Base-by-base conservation (phyloP, 75 land plant species). In the Adiantum capillusveneris region DNA sequence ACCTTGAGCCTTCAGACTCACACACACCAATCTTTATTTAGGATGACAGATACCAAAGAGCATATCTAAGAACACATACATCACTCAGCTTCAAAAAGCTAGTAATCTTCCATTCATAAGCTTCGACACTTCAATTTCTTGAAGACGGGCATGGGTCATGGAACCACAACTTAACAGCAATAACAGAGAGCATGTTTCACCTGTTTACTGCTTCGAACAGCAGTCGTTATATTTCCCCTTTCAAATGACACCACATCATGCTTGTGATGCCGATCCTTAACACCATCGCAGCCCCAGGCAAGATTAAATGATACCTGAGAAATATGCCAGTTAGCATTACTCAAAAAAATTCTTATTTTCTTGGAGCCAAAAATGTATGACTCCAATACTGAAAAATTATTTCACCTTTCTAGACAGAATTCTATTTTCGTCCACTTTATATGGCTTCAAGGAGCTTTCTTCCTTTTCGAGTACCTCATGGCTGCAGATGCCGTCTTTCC, bases 211-310 rank as follows among this genome's bases (percentile, higher is more conserved):
- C 83, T 86, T 56, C 96, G 86, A 24, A 76, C 80, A 58, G 78
- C 83, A 30, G 96, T 80, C 6, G 80, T 89, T 53, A 94, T 94
- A 58, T 94, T 68, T 50, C 98, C 98, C 51, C 66, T 78, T 59
- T 85, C 96, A 81, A 84, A 89, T 20, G 96, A 94, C 46, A 94
- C 98, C 51, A 89, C 57, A 11, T 90, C 96, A 71, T 89, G 98
- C 69, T 86, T 84, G 60, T 89, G 90, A 65, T 76, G 85, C 49
- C 75, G 74, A 56, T 74, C 70, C 34, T 75, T 75, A 1, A 64
- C 81, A 39, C 83, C 85, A 44, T 77, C 78, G 59, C 77, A 72
- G 37, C 80, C 75, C 98, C 96, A 89, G 44, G 81, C 60, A 55
- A 94, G 84, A 54, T 59, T 81, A 66, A 94, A 94, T 16, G 81